Percentiles rank a stretch among this genome's conserved stretches.
Conservation (phyloP, 192 early-diverging fungal genomes). For the Coemansia sp. region DNA sequence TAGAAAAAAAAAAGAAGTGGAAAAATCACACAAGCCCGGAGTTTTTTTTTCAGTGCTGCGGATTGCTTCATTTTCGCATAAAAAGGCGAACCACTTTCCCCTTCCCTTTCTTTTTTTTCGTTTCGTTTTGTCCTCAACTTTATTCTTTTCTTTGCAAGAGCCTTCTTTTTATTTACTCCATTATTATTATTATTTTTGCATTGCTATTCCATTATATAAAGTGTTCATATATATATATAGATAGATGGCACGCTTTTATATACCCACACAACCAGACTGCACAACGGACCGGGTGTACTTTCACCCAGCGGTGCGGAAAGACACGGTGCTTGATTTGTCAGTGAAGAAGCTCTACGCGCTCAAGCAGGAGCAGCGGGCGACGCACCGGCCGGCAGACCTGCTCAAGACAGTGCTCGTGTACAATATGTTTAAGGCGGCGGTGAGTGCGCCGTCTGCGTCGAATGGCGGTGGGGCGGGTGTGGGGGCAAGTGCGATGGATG, state of each 20-base stretch:
- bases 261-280: constrained; percentile 5
- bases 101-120: background rate
- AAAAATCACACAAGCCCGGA: no score
- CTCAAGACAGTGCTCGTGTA: constrained; percentile 49
- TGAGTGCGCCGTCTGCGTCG: background rate
- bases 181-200: no score
- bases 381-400: constrained; percentile 34
- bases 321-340: constrained; percentile 34
- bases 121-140: no score
- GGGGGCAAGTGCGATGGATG: constrained; percentile 11
- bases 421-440: constrained; percentile 40
- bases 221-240: no score
- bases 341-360: constrained; percentile 42
- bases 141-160: background rate
- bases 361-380: constrained; percentile 23
- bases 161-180: no score
- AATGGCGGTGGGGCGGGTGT: background rate
- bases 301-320: constrained; percentile 26
- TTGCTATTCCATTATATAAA: no score
- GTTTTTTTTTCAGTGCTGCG: background rate
- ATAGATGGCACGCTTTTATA: constrained; percentile 21
- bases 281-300: constrained; percentile 4
- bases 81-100: background rate
- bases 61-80: background rate
- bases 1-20: background rate